These are phyloP conservation scores for Eucalyptus marginata DNA, from an alignment of 345 rosid genomes.

Conservation along the genomic window DNA sequence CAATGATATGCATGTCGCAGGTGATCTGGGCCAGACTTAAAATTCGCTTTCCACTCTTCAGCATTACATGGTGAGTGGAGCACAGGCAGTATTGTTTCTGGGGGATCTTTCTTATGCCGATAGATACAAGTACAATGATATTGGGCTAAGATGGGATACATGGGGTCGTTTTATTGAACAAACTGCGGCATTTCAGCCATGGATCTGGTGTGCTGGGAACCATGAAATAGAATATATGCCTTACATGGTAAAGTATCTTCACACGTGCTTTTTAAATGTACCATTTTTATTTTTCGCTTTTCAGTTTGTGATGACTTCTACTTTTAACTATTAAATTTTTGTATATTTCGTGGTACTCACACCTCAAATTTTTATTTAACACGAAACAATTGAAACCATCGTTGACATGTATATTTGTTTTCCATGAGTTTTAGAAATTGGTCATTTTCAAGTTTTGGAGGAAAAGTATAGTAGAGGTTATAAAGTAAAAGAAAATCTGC, in stretches of 20 bases:
- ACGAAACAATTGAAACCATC: background rate
- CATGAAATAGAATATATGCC: constrained; percentile 88
- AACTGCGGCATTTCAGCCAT: constrained; percentile 81
- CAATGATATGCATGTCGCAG: constrained; percentile 18
- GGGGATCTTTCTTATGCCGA: constrained; percentile 97
- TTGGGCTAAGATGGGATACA: constrained; percentile 74
- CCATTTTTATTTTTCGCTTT: background rate
- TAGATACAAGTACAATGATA: constrained; percentile 63
- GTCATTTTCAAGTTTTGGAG: background rate
- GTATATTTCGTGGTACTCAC: background rate
- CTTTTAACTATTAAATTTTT: background rate
- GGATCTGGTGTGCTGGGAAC: constrained; percentile 93
- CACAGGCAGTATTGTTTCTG: constrained; percentile 61
- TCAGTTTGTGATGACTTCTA: background rate
- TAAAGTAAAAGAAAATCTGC: background rate
- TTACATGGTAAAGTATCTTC: constrained; percentile 44
- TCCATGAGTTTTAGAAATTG: background rate
- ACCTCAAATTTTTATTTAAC: background rate
- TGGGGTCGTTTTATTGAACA: constrained; percentile 83
- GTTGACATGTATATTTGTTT: background rate
- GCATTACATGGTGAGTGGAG: constrained; percentile 76
- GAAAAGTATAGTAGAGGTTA: background rate
- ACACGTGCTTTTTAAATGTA: background rate
- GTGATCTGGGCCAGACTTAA: constrained; percentile 90
- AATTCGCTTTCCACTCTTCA: constrained; percentile 79